Evolutionary conservation across 2,329 filamentous ascomycete genomes (phyloP), one percentile per base, ranked within the genome.

Genomic region (Aurifilum marmelostoma): DNA sequence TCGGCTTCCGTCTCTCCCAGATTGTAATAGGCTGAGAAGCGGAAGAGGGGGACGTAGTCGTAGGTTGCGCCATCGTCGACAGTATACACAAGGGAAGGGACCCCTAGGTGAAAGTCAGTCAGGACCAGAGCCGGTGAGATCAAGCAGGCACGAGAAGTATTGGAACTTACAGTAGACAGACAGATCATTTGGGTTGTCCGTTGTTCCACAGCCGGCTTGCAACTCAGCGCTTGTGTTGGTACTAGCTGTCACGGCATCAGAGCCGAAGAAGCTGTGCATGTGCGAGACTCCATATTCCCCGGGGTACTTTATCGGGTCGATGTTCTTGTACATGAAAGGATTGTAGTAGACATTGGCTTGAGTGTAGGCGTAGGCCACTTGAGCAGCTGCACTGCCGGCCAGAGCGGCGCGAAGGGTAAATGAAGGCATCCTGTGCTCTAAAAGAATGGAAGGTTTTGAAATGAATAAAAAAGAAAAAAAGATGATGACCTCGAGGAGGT

Each of bases 221-320:
- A 76, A 69, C 50, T 78, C 74, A n/a, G 76, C 75, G 32, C 75
- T 77, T 32, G 75, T 75, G 39, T 73, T 76, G 24, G 77, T 77
- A 70, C 75, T 71, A 70, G 74, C 71, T 1, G 76, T 80, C 29
- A 78, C 72, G 43, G 73, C 75, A 61, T 79, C 77, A 63, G 77
- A 79, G 54, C 78, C 78, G 69, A 80, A 80, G 72, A 78, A 79
- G 12, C 76, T 76, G 73, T 79, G 78, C 68, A 79, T 50, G 59
- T 79, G 78, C 18, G 77, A 77, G 72, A 75, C 75, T 65, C 60
- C 61, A 61, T 79, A 75, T 67, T 74, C 63, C 12, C 77, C 75
- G 0, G 77, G 77, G 65, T 75, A 77, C 29, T 77, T 73, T 32
- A 79, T 78, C 1, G 76, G 77, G 37, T 79, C 75, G 24, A 79